Evolutionary conservation across 345 rosid genomes (phyloP), one percentile per base, ranked within the genome.

Genomic region (Gossypium herbaceum): DNA sequence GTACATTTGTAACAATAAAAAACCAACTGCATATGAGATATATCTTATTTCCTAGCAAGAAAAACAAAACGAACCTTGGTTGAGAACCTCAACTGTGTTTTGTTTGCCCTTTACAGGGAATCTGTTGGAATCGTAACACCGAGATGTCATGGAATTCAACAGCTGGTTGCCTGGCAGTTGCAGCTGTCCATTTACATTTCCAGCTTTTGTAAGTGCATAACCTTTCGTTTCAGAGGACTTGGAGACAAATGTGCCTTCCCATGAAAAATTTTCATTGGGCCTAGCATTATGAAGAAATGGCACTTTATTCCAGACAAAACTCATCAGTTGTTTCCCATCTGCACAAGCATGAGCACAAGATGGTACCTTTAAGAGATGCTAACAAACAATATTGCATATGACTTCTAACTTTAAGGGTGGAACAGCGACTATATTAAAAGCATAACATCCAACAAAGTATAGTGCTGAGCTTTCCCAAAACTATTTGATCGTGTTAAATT

Each of bases 271-370:
- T 78, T 78, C 81, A 51, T 76, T 81, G 55, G 84, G 75, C 83
- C 79, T 83, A 78, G 84, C 63, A 61, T 61, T 27, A 61, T 86
- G 83, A 70, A 80, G 73, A 65, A 84, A 81, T 51, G 94, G 83
- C 25, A 66, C 79, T 68, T 85, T 82, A 68, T 86, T 78, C 89
- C 92, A 82, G 48, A 77, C 86, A 79, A 84, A 82, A 79, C 80
- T 82, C 84, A 88, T 81, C 74, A 82, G 89, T 51, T 81, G 91
- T 87, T 86, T 85, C 79, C 85, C 90, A 87, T 87, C 98, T 94
- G 87, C 75, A 82, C 25, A 81, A 54, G 56, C 27, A 78, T 52
- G 75, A 45, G 72, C 75, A 76, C 75, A 76, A 50, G 59, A 41
- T 64, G 48, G 12, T 39, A n/a, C 68, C 10, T 12, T 64, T 9